Conservation (phyloP, 257 asterid species). For the Forsythia suspensa region DNA sequence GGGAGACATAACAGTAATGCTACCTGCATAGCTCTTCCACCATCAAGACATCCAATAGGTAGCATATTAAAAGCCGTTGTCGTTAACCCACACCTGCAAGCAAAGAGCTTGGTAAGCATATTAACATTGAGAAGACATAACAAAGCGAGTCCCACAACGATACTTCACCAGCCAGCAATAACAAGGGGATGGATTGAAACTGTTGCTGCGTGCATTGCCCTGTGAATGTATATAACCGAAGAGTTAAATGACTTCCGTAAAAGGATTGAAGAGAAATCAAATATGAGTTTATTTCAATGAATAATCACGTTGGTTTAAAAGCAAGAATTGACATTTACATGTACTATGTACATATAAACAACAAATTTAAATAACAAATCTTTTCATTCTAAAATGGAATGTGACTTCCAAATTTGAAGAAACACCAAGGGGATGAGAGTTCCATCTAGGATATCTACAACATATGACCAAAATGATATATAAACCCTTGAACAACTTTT, state of each 20-base stretch:
- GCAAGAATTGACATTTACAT: neutral
- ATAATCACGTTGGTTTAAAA: neutral
- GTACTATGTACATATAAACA: neutral
- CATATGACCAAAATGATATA: neutral
- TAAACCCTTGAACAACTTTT: neutral
- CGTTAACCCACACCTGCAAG: constrained; percentile 87
- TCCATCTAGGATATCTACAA: neutral
- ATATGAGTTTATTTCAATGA: neutral
- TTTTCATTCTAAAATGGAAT: neutral
- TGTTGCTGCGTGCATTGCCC: constrained; percentile 80
- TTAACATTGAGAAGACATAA: constrained; percentile 4
- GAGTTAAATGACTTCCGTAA: constrained; percentile 6
- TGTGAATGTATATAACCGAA: constrained; percentile 29
- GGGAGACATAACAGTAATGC: constrained; percentile 17
- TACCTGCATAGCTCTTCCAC: constrained; percentile 98
- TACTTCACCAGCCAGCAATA: constrained; percentile 90
- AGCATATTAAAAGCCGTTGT: constrained; percentile 94
- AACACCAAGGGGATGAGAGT: neutral
- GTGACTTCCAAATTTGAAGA: neutral
- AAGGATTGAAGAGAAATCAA: neutral
- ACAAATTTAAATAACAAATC: neutral
- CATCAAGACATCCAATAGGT: constrained; percentile 95
- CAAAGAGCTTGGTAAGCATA: constrained; percentile 18
- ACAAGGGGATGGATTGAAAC: constrained; percentile 88
- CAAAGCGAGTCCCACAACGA: constrained; percentile 16